A percentile compares a stretch with the other conserved stretches of the same genome.
These are phyloP conservation scores for Solanum peruvianum DNA, from an alignment of 257 asterid species.

Conservation along the genomic window DNA sequence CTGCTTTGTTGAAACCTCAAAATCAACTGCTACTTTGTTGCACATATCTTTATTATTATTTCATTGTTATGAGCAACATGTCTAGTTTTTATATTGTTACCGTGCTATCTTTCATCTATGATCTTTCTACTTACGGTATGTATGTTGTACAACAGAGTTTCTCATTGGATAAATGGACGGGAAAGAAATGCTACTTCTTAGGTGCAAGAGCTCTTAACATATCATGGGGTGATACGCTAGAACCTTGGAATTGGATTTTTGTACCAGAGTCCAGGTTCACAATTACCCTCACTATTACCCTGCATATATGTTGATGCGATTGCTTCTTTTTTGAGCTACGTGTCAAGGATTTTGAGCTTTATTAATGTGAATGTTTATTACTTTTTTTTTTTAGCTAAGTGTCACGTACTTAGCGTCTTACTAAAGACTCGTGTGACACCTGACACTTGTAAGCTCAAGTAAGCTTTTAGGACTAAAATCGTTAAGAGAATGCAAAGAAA, in stretches of 20 bases:
- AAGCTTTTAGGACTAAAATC: too few relatives aligned
- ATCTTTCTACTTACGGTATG: not conserved
- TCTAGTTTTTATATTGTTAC: not conserved
- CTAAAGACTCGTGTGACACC: too few relatives aligned
- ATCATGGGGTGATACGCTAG: not conserved
- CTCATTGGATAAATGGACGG: slow-evolving; percentile 10
- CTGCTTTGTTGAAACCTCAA: not conserved
- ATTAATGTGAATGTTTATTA: too few relatives aligned
- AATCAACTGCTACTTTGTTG: not conserved
- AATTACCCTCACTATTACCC: not conserved
- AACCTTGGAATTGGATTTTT: not conserved
- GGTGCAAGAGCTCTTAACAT: not conserved
- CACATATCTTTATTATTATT: not conserved
- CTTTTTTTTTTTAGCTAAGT: too few relatives aligned
- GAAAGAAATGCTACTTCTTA: slow-evolving; percentile 10
- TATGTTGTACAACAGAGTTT: not conserved
- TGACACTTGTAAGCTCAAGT: too few relatives aligned
- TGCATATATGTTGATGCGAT: not conserved
- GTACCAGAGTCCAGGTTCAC: slow-evolving; percentile 3
- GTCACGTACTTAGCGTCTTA: too few relatives aligned
- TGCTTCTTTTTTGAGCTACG: not conserved
- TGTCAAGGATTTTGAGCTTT: too few relatives aligned
- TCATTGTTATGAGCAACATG: not conserved
- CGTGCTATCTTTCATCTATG: not conserved
- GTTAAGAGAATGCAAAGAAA: too few relatives aligned